Evolutionary conservation across 345 rosid species (phyloP).

Genomic region (Euphorbia pulcherrima): DNA sequence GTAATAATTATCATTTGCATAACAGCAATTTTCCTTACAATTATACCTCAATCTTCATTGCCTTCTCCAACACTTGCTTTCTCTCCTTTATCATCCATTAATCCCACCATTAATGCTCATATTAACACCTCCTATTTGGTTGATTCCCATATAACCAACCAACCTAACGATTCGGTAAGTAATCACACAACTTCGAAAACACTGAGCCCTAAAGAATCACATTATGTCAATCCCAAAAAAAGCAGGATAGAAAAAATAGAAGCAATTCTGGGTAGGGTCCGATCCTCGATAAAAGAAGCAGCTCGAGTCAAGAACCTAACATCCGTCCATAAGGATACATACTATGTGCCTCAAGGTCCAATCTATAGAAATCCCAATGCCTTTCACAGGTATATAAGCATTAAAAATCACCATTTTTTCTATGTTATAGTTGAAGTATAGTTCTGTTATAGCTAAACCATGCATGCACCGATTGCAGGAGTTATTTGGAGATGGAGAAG

Average conservation of each 20-base stretch:
- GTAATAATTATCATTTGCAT: background rate
- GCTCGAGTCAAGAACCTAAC: slow-evolving; percentile 27
- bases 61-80: slow-evolving; percentile 10
- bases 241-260: slow-evolving; percentile 29
- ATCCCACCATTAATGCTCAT: no score
- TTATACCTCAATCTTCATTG: slow-evolving; percentile 10
- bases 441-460: no score
- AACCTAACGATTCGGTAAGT: background rate
- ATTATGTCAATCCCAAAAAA: no score
- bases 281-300: slow-evolving; percentile 36
- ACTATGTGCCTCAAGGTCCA: slow-evolving; percentile 37
- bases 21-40: background rate
- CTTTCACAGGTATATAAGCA: slow-evolving; percentile 35
- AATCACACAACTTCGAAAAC: no score
- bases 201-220: no score
- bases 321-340: slow-evolving; percentile 25
- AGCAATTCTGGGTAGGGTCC: slow-evolving; percentile 23
- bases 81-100: no score
- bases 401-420: no score
- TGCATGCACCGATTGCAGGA: no score
- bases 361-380: slow-evolving; percentile 42
- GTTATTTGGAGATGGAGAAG: slow-evolving; percentile 59
- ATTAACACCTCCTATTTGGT: slow-evolving; percentile 1
- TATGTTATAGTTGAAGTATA: no score
- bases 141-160: background rate